Base-by-base conservation (phyloP, 805 yeast species). In the Teunomyces cretensis region DNA sequence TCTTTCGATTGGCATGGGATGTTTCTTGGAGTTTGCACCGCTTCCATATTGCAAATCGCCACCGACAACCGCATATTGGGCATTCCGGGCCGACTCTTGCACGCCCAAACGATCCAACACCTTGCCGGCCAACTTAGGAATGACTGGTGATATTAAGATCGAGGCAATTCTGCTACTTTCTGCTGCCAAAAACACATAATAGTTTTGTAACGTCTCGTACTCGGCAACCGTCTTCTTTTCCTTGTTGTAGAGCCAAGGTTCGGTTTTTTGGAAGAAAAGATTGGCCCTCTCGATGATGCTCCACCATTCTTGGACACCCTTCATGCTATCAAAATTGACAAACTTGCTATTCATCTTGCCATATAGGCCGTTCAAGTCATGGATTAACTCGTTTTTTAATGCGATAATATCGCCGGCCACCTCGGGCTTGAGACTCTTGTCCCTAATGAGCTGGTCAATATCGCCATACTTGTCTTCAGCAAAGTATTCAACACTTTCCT, bases 161-260 rank as follows among this genome's bases (percentile, higher is more conserved):
- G 92, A 74, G 9, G 78, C 56, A 0, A 88, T 75, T 45, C 98
- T 74, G 12, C 83, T 73, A 0, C 81, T 75, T 53, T 92, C 98
- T 7, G 87, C 77, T 0, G 88, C 84, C 7, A 78, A 56, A 49
- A 77, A 81, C 2, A 91, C 79, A 11, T 81, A 75, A 37, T 75
- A 65, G 60, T 82, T 85, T 36, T 56, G 65, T 17, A 64, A 22
- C 1, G 51, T 36, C 24, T 46, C 41, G 35, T 52, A 50, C 5
- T 46, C 46, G 12, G 53, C 52, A 7, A 62, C 62, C 1, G 39
- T 12, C 16, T 6, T 19, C 1, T 56, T 54, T 7, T 49, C 39
- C 31, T 54, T 52, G 16, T 67, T 68, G 41, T 72, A 65, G 7
- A 67, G 62, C 98, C 98, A 92, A 0, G 97, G 97, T 54, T 81